Base-by-base conservation (phyloP, 148 eudicot genomes). In the Camellia japonica region DNA sequence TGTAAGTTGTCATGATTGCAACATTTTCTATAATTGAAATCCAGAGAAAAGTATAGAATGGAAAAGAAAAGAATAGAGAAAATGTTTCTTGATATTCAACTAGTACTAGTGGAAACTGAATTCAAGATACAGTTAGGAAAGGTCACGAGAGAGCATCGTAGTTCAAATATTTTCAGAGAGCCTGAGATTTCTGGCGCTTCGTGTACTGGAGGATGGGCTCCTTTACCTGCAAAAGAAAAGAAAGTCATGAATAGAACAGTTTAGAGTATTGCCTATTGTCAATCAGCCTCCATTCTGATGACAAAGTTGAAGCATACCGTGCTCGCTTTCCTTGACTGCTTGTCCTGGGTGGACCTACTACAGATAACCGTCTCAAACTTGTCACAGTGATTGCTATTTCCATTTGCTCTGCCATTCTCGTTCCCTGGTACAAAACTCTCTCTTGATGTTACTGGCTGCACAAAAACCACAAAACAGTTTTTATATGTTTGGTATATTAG, bases 301-400 rank as follows among this genome's bases (percentile, higher is more conserved):
- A 66, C 8, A n/a, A 43, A 10, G 43, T 19, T 55, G 44, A 52
- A 73, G 54, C 84, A 65, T 92, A 96, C 99, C 88, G 61, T 92
- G 98, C 99, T 96, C 0, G 95, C 83, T 88, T 87, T 96, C 87
- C 99, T 87, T 51, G 81, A 80, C n/a, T 86, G 84, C 86, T 93
- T 92, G 80, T 92, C 94, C 78, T 92, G 97, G 59, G 89, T 83
- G 58, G 92, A 85, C 82, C 84, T 78, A 86, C 94, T 93, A 79
- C 87, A 89, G 60, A 83, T 80, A 11, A 89, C 82, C 7, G 81
- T 80, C 46, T 90, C 93, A 78, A 76, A 77, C 19, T 80, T 88
- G 63, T 85, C 87, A 74, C 75, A 46, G 38, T 82, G 83, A 42
- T 73, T 78, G 56, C 56, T 72, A 47, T 85, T 78, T 41, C 84